Percentiles rank a stretch among this genome's conserved stretches.
These are phyloP conservation scores for Kwoniella sp. DNA, from an alignment of 768 basidiomycete species.

Conservation along the genomic window DNA sequence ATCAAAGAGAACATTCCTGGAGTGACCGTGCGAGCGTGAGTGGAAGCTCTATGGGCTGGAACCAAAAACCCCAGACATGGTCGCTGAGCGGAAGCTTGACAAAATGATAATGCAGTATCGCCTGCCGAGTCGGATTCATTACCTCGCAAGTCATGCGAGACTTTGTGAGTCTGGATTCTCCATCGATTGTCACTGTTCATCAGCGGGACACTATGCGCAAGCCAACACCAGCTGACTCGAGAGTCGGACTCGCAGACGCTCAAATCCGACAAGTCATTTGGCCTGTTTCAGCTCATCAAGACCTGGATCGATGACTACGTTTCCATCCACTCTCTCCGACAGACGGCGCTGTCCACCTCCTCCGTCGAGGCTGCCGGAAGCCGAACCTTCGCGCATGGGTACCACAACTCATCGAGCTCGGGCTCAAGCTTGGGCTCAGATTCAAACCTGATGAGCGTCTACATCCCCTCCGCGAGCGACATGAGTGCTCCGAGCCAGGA, in stretches of 20 bases:
- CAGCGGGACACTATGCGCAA: not conserved
- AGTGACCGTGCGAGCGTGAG: slow-evolving; percentile 21
- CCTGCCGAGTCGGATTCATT: slow-evolving; percentile 32
- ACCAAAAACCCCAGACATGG: not conserved
- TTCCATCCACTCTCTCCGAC: slow-evolving; percentile 31
- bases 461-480: slow-evolving; percentile 14
- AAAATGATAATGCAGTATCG: slow-evolving; percentile 5
- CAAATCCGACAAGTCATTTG: slow-evolving; percentile 40
- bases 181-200: too few relatives aligned
- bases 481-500: not conserved
- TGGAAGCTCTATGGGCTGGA: not conserved
- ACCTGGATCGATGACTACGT: slow-evolving; percentile 51
- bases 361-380: slow-evolving; percentile 6
- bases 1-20: slow-evolving; percentile 11
- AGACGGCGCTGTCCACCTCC: slow-evolving; percentile 23
- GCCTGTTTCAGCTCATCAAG: slow-evolving; percentile 49
- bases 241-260: slow-evolving; percentile 28
- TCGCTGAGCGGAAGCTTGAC: not conserved
- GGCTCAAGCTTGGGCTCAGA: not conserved
- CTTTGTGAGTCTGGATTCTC: slow-evolving; percentile 37
- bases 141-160: slow-evolving; percentile 47
- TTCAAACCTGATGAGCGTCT: slow-evolving; percentile 10
- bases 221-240: too few relatives aligned
- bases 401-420: slow-evolving; percentile 2
- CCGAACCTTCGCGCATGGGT: not conserved